phyloP scores from a whole-genome alignment of 1,139 yeast genomes.

The Yamadazyma triangularis region DNA sequence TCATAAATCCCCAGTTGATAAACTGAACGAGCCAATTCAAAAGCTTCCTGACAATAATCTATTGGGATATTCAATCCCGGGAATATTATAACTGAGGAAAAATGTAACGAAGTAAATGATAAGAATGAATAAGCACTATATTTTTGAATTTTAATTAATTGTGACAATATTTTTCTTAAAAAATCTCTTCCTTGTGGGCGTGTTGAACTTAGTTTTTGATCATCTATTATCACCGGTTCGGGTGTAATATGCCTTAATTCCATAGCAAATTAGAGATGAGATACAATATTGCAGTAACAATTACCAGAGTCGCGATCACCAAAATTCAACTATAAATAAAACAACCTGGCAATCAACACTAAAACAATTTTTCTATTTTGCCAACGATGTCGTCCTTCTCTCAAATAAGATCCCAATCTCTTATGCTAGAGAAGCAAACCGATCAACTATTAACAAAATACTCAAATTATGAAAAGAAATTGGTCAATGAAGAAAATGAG shows the following conservation, averaged over 20 bases:
- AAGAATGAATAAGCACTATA: conserved; percentile 60
- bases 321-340: too few species aligned
- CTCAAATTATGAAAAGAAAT: conserved; percentile 26
- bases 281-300: too few species aligned
- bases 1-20: conserved; percentile 57
- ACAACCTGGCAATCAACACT: too few species aligned
- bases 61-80: conserved; percentile 47
- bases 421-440: conserved; percentile 40
- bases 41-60: conserved; percentile 47
- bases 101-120: conserved; percentile 56
- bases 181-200: too few species aligned
- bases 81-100: conserved; percentile 48
- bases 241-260: too few species aligned
- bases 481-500: conserved; percentile 20
- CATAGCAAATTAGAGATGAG: too few species aligned
- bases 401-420: conserved; percentile 36
- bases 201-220: too few species aligned
- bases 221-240: too few species aligned
- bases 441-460: conserved; percentile 33
- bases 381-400: conserved; percentile 41
- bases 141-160: conserved; percentile 39
- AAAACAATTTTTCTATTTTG: too few species aligned
- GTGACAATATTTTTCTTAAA: conserved; percentile 1
- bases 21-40: conserved; percentile 58
- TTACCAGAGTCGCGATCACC: too few species aligned